Evolutionary conservation across 2,329 filamentous ascomycete species (phyloP), one percentile per base, ranked within the genome.

Genomic region (Simplicillium sp.): DNA sequence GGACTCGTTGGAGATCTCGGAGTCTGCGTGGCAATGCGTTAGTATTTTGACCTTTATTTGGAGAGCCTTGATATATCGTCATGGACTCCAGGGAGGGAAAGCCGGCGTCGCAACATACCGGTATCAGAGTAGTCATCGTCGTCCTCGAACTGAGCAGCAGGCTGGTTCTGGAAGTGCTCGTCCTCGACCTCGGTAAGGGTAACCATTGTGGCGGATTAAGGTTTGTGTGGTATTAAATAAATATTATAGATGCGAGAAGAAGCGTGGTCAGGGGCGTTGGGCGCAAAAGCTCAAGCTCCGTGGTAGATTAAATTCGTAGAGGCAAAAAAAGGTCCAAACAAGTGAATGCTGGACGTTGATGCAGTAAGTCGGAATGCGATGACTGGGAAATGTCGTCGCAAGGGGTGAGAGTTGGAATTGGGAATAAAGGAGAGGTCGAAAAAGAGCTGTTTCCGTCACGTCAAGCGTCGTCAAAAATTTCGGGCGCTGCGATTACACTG

Each of bases 101-200:
- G 37, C 17, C 16, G 31, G 28, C 15, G 16, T 35, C 15, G 14
- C 5, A 40, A 64, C 71, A 51, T 77, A 95, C 90, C 90, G 48
- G 86, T 90, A 63, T 96, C 90, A 51, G 85, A 92, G 71, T 85
- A 94, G 70, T 94, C 90, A 59, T 89, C 89, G 67, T 89, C 87
- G 59, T 89, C 87, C 44, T 94, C 87, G 53, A 92, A 83, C 52
- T 88, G 82, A 45, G 81, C 77, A 43, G 77, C 71, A 47, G 80
- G 67, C 56, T 84, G 81, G 51, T 73, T 69, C 67, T 83, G 74
- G 73, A 96, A 94, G 67, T 94, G 86, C 75, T 96, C 89, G 62
- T 97, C 90, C 61, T 94, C 83, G 59, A 97, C 90, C 73, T 97
- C 90, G 61, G 87, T 86, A 60, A 97, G 86, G 68, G 90, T 87